Base-by-base conservation (phyloP, 306 rosid genomes). In the Delonix regia region DNA sequence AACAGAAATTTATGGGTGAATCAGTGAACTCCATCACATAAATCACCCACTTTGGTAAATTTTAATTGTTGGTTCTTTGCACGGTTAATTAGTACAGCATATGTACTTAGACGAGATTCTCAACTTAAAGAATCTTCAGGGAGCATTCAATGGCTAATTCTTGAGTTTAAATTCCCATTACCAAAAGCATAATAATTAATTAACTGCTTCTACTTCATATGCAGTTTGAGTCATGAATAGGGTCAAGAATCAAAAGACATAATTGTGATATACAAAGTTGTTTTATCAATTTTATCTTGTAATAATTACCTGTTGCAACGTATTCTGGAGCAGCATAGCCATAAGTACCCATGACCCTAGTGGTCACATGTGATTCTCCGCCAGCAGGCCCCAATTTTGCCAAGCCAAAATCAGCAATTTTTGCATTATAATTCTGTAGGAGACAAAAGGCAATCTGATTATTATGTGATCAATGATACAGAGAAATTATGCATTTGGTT, bases 251-350 rank as follows among this genome's bases (percentile, higher is more conserved):
- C 36, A 45, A 51, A 81, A 60, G 55, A 67, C 47, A 36, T 6
- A 62, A n/a, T 33, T 55, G 65, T 36, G 19, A 51, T 11, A 1
- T 42, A 33, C 34, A 27, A 77, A 78, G 39, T n/a, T 72, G 4
- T 49, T 47, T 55, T 61, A 36, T 9, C 69, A 80, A 45, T 64
- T 70, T 27, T 21, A 12, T 11, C 13, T n/a, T 38, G 34, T 74
- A 53, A 47, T 25, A 48, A 74, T 88, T 72, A 94, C 97, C 97
- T 77, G 97, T 95, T 52, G 93, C 90, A 34, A 92, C 63, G 73
- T 92, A 90, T 81, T 95, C 99, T 3, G 98, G 97, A 69, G 99
- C 99, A 67, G 91, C 95, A 77, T 95, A 92, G 28, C 97, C 99
- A 61, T 63, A 71, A 1, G 97, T 89, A 81, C 99, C 99, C 86